Conservation (phyloP, 192 early-diverging fungal genomes). For the Fimicolochytrium jonesii region DNA sequence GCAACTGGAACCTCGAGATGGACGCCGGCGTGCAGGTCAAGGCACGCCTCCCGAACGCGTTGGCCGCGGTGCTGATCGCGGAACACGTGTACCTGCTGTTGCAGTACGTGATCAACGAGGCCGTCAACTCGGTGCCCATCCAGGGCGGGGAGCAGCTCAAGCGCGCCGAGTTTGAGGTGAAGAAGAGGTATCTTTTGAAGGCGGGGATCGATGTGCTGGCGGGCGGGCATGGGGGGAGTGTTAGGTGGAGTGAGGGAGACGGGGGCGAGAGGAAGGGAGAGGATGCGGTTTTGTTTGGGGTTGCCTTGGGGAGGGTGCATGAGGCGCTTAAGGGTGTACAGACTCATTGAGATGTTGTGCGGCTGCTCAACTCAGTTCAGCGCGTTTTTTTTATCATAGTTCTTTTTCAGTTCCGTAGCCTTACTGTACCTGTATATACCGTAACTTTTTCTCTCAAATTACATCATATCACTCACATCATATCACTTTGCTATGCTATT, state of each 20-base stretch:
- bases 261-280: neutral
- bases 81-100: slow-evolving; percentile 35
- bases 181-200: slow-evolving; percentile 16
- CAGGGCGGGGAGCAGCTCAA: slow-evolving; percentile 12
- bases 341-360: neutral
- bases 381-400: too few species aligned
- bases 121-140: slow-evolving; percentile 7
- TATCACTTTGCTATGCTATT: too few species aligned
- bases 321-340: slow-evolving; percentile 1
- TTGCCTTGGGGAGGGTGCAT: slow-evolving; percentile 20
- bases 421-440: too few species aligned
- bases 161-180: slow-evolving; percentile 20
- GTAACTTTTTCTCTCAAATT: too few species aligned
- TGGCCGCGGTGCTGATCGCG: slow-evolving; percentile 12
- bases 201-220: slow-evolving; percentile 29
- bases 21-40: slow-evolving; percentile 12
- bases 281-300: slow-evolving; percentile 14
- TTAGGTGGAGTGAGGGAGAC: slow-evolving; percentile 3
- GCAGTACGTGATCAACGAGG: slow-evolving; percentile 9
- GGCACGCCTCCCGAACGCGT: slow-evolving; percentile 7
- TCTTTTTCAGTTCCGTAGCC: too few species aligned
- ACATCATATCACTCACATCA: too few species aligned
- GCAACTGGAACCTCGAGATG: slow-evolving; percentile 23
- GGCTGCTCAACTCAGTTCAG: too few species aligned
- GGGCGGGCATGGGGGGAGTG: slow-evolving; percentile 16